Percentiles rank a stretch among this genome's conserved stretches.
Conservation (phyloP, 2,329 filamentous ascomycete species). For the Alternaria sp. region DNA sequence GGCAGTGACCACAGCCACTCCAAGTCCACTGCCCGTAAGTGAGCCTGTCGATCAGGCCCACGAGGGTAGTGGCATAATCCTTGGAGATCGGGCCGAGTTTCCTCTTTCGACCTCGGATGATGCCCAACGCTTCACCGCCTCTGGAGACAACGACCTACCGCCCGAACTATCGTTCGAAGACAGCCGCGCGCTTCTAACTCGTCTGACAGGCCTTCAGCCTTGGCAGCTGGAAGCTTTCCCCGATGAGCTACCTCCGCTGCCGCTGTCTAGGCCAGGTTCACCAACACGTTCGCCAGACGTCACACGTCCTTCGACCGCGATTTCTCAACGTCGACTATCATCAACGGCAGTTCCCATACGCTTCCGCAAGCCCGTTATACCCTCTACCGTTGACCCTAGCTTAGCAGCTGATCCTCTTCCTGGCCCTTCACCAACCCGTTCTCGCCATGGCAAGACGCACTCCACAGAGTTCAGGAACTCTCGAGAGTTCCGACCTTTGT, state of each 20-base stretch:
- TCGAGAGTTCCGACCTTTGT: constrained; percentile 79
- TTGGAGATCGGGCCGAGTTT: constrained; percentile 42
- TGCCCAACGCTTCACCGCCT: constrained; percentile 28
- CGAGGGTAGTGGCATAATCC: constrained; percentile 38
- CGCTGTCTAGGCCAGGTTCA: constrained; percentile 41
- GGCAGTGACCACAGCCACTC: constrained; percentile 60
- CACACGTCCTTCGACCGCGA: constrained; percentile 19
- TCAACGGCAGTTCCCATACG: constrained; percentile 63
- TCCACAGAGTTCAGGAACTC: constrained; percentile 62
- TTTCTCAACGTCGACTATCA: constrained; percentile 33
- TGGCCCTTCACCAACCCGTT: constrained; percentile 52
- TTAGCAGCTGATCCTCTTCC: constrained; percentile 26
- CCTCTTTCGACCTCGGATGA: constrained; percentile 35
- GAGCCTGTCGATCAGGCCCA: constrained; percentile 35
- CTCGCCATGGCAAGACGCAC: constrained; percentile 54
- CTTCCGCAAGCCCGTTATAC: constrained; percentile 58
- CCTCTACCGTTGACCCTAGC: constrained; percentile 51
- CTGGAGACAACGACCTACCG: constrained; percentile 31
- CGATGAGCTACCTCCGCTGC: constrained; percentile 44
- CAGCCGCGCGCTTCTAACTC: constrained; percentile 40
- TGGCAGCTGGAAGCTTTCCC: constrained; percentile 46
- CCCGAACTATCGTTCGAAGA: constrained; percentile 41
- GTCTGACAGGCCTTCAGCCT: constrained; percentile 45
- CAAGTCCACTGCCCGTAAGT: constrained; percentile 54
- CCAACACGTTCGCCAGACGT: constrained; percentile 35